Percentiles rank a stretch among this genome's conserved stretches.
Evolutionary conservation across 73 alveolate genomes (phyloP).

Genomic region (Paramecium octaurelia): DNA sequence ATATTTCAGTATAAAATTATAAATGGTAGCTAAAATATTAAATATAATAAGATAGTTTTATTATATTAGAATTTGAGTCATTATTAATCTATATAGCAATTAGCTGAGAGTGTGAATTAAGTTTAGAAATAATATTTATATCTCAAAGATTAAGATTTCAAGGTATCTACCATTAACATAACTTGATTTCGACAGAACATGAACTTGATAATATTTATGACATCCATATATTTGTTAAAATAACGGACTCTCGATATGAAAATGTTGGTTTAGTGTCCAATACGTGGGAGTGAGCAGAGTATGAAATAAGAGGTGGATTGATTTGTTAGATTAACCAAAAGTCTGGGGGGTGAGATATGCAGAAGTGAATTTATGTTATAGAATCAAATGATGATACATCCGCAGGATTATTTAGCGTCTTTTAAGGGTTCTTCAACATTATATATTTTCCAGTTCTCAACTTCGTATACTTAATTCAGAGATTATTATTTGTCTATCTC

Average conservation of each 20-base stretch:
- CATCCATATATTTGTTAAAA: no score
- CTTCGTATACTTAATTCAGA: not conserved
- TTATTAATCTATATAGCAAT: not conserved
- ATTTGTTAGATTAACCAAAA: not conserved
- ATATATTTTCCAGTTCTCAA: slow-evolving; percentile 37
- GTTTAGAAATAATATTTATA: no score
- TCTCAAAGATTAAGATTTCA: no score
- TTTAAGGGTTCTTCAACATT: slow-evolving; percentile 12
- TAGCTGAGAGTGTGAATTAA: not conserved
- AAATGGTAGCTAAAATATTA: not conserved
- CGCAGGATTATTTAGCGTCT: slow-evolving; percentile 14
- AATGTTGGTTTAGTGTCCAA: not conserved
- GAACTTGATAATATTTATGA: no score
- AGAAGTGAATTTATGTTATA: not conserved
- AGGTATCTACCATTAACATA: no score
- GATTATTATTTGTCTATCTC: not conserved
- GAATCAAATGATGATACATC: slow-evolving; percentile 14
- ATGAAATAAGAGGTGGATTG: not conserved
- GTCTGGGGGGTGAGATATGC: not conserved
- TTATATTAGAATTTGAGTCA: not conserved
- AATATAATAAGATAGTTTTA: not conserved
- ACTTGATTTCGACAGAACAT: no score
- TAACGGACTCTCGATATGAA: no score
- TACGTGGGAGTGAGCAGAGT: not conserved
- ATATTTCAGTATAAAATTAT: no score